A percentile compares a stretch with the other conserved stretches of the same genome.
These are phyloP conservation scores for Botrytis sinoallii DNA, from an alignment of 2,329 filamentous ascomycete species.

Conservation along the genomic window DNA sequence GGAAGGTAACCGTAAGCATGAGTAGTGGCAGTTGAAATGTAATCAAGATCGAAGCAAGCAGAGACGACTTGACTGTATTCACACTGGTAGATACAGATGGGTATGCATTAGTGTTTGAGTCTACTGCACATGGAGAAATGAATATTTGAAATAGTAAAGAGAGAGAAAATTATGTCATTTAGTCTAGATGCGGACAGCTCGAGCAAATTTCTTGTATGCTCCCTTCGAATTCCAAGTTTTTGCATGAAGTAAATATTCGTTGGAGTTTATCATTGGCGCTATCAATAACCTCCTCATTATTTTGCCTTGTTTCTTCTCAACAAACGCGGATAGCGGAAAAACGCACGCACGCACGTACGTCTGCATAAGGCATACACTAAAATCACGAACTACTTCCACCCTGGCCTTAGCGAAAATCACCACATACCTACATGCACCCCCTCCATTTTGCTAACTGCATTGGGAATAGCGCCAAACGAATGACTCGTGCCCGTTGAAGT, in stretches of 20 bases:
- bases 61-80: background rate
- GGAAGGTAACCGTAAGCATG: background rate
- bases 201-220: background rate
- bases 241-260: background rate
- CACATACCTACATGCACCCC: background rate
- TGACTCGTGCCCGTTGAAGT: constrained; percentile 10
- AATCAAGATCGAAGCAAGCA: background rate
- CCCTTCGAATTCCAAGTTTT: background rate
- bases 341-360: background rate
- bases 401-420: background rate
- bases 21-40: constrained; percentile 3
- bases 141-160: background rate
- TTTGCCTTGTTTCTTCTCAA: background rate
- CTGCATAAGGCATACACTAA: background rate
- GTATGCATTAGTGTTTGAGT: background rate
- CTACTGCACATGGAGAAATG: background rate
- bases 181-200: background rate
- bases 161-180: background rate
- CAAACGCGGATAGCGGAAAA: background rate
- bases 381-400: background rate
- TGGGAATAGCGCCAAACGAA: background rate
- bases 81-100: background rate
- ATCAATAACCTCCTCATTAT: background rate
- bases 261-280: background rate
- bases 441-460: background rate